phyloP scores from a whole-genome alignment of 352 stramenopile species.

The Pythium aristosporum region DNA sequence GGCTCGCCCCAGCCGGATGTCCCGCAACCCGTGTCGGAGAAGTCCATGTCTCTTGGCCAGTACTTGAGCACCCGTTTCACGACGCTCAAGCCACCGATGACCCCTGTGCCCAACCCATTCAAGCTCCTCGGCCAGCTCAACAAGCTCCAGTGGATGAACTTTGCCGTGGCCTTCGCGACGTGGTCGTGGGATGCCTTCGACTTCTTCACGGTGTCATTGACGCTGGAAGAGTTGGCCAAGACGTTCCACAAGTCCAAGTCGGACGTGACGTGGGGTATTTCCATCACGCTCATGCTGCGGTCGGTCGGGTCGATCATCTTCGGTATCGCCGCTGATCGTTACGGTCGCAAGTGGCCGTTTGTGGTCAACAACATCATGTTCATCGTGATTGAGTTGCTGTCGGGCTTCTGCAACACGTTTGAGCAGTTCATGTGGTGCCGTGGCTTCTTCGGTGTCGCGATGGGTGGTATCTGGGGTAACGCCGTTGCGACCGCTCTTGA shows the following conservation, averaged over 20 bases:
- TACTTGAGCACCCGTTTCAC: constrained; percentile 9
- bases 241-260: constrained; percentile 39
- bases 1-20: background rate
- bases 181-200: constrained; percentile 55
- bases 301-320: constrained; percentile 43
- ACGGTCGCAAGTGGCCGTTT: constrained; percentile 20
- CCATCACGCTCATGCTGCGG: constrained; percentile 51
- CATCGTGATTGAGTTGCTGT: background rate
- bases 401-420: constrained; percentile 7
- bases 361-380: constrained; percentile 16
- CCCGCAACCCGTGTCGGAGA: background rate
- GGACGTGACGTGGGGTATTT: constrained; percentile 56
- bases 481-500: constrained; percentile 40
- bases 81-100: constrained; percentile 37
- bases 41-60: background rate
- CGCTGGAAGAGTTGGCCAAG: constrained; percentile 42
- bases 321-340: constrained; percentile 44
- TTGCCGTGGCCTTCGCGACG: constrained; percentile 28
- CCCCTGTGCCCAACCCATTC: constrained; percentile 9
- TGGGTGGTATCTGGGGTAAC: constrained; percentile 48
- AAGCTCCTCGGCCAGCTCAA: constrained; percentile 4
- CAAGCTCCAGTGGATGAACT: constrained; percentile 10
- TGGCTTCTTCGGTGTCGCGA: constrained; percentile 11
- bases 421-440: constrained; percentile 22
- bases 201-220: constrained; percentile 56